Conservation (phyloP, 2,329 filamentous ascomycete genomes). For the Nakataea oryzae region DNA sequence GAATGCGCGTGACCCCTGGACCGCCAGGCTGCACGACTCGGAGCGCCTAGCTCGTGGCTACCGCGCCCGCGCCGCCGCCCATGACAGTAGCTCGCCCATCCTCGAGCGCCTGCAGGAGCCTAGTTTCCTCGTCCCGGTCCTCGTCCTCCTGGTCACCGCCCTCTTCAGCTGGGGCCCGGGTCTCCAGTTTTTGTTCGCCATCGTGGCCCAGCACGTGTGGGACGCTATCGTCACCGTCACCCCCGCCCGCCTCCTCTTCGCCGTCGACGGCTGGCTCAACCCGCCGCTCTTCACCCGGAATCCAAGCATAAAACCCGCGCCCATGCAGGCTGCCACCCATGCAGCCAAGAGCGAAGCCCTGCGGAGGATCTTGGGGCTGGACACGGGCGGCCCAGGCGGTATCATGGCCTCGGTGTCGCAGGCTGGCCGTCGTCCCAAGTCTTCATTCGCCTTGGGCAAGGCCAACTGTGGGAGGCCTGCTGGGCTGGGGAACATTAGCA, state of each 20-base stretch:
- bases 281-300: conserved; percentile 28
- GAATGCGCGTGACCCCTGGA: conserved; percentile 21
- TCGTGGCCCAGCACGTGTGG: conserved; percentile 38
- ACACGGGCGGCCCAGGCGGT: conserved; percentile 36
- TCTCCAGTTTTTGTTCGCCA: conserved; percentile 20
- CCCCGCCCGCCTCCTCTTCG: conserved; percentile 46
- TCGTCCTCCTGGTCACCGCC: conserved; percentile 21
- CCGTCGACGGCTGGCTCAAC: conserved; percentile 44
- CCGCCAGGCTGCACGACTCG: conserved; percentile 16
- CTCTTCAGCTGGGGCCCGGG: conserved; percentile 22
- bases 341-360: conserved; percentile 56
- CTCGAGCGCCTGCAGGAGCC: conserved; percentile 24
- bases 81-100: conserved; percentile 6
- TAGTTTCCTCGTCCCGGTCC: conserved; percentile 21
- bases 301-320: conserved; percentile 2
- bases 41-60: conserved; percentile 4
- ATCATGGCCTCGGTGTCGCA: conserved; percentile 48
- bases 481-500: conserved; percentile 84
- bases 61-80: conserved; percentile 12
- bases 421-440: conserved; percentile 32
- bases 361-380: conserved; percentile 50
- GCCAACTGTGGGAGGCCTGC: conserved; percentile 34
- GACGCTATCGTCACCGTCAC: conserved; percentile 45
- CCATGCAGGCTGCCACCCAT: conserved; percentile 28
- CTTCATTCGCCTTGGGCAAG: conserved; percentile 15